Evolutionary conservation across 78 protist species (phyloP).

Genomic region (Dictyostelium citrinum): DNA sequence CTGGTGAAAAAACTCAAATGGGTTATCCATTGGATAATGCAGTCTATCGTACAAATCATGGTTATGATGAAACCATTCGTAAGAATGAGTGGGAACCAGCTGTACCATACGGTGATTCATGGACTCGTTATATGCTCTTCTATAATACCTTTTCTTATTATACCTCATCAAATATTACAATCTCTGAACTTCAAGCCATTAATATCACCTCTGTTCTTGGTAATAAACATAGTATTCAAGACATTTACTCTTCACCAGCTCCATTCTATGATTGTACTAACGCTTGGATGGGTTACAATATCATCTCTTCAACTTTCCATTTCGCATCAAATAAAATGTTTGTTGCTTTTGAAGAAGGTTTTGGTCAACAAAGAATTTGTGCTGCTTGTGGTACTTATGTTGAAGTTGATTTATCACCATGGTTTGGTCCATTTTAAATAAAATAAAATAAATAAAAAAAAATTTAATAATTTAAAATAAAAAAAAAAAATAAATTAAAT

Average conservation of each 20-base stretch:
- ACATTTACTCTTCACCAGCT: background rate
- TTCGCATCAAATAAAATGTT: conserved; percentile 38
- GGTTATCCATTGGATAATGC: conserved; percentile 76
- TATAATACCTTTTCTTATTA: conserved; percentile 21
- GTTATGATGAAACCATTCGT: conserved; percentile 70
- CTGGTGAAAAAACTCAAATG: conserved; percentile 19
- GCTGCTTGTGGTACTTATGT: conserved; percentile 51
- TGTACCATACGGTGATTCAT: conserved; percentile 1
- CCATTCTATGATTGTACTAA: conserved; percentile 35
- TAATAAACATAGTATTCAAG: conserved; percentile 22
- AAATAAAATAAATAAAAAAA: background rate
- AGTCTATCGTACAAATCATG: conserved; percentile 85
- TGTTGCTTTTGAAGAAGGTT: conserved; percentile 77
- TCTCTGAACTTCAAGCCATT: conserved; percentile 36
- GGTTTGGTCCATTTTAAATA: background rate
- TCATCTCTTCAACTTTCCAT: conserved; percentile 63
- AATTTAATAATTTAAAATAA: too few species aligned
- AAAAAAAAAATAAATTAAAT: background rate
- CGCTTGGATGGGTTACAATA: conserved; percentile 38
- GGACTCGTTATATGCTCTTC: conserved; percentile 57
- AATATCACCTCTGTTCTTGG: conserved; percentile 77
- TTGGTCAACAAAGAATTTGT: conserved; percentile 21
- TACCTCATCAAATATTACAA: background rate
- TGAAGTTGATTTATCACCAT: background rate
- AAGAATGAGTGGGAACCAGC: background rate